phyloP scores from a whole-genome alignment of 805 yeast species.

The Candida arabinofermentans region DNA sequence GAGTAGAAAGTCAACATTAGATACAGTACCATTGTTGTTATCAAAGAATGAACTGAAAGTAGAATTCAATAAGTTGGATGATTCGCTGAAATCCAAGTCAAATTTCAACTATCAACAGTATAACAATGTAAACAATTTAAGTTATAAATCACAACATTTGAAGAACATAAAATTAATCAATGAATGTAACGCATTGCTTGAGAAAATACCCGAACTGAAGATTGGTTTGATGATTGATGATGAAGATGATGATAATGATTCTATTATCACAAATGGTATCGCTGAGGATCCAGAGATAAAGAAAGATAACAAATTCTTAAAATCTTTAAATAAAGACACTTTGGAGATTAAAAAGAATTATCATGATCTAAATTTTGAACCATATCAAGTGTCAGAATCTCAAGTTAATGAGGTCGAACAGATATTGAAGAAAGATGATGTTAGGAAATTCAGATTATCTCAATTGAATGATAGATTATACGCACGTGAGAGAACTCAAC shows the following conservation, averaged over 20 bases:
- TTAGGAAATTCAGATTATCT: slow-evolving; percentile 25
- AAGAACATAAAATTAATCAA: slow-evolving; percentile 13
- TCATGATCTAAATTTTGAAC: slow-evolving; percentile 10
- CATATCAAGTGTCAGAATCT: slow-evolving; percentile 11
- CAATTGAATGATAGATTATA: slow-evolving; percentile 25
- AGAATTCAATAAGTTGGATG: slow-evolving; percentile 13
- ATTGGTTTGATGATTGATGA: slow-evolving; percentile 10
- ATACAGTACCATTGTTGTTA: slow-evolving; percentile 14
- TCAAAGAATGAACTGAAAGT: slow-evolving; percentile 19
- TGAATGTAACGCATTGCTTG: slow-evolving; percentile 13
- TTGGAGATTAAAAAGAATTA: slow-evolving; percentile 10
- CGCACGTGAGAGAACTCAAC: slow-evolving; percentile 17
- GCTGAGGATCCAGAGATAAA: background rate
- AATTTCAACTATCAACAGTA: slow-evolving; percentile 15
- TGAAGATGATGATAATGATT: slow-evolving; percentile 2
- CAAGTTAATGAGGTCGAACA: slow-evolving; percentile 17
- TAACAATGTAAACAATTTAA: slow-evolving; percentile 14
- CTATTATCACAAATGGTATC: background rate
- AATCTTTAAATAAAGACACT: slow-evolving; percentile 9
- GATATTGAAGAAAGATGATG: slow-evolving; percentile 19
- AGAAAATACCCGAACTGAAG: slow-evolving; percentile 20
- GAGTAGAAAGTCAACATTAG: slow-evolving; percentile 16
- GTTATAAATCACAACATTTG: slow-evolving; percentile 16
- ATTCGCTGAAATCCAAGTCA: slow-evolving; percentile 10
- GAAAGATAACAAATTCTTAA: slow-evolving; percentile 9